A percentile compares a stretch with the other conserved stretches of the same genome.
These are phyloP conservation scores for Lycium barbarum DNA, from an alignment of 257 asterid species.

Conservation along the genomic window DNA sequence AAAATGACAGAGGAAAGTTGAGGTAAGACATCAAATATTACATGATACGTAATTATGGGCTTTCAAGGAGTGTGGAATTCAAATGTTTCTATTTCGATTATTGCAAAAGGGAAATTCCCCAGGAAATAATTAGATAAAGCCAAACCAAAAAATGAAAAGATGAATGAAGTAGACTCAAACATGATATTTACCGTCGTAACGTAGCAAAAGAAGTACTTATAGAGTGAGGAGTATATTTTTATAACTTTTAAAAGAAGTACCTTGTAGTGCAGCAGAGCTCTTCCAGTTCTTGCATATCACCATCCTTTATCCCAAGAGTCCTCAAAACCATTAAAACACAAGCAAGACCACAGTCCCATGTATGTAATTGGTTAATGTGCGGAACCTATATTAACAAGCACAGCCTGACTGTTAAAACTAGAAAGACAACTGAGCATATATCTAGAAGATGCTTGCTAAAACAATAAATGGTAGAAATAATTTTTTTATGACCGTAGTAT, in stretches of 20 bases:
- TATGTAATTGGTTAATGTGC: slow-evolving; percentile 72
- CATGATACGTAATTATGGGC: neutral
- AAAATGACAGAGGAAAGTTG: no score
- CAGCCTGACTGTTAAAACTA: slow-evolving; percentile 9
- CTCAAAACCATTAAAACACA: slow-evolving; percentile 87
- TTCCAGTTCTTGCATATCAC: slow-evolving; percentile 63
- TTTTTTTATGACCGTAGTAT: neutral
- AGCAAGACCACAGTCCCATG: slow-evolving; percentile 98
- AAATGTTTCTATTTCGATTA: neutral
- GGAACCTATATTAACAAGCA: slow-evolving; percentile 63
- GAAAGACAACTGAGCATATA: neutral
- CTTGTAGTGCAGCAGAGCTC: slow-evolving; percentile 76
- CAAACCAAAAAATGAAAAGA: neutral
- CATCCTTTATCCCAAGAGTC: slow-evolving; percentile 57
- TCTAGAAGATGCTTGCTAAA: neutral
- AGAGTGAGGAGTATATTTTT: neutral
- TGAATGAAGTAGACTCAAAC: neutral
- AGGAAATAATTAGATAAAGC: neutral
- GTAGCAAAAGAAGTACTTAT: neutral
- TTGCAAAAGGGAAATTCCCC: neutral
- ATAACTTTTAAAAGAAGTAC: slow-evolving; percentile 40
- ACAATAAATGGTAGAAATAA: neutral
- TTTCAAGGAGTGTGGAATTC: neutral
- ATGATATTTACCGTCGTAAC: neutral
- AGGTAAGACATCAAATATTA: neutral